These are phyloP conservation scores for Tulasnella calospora DNA, from an alignment of 768 basidiomycete genomes.

Conservation along the genomic window DNA sequence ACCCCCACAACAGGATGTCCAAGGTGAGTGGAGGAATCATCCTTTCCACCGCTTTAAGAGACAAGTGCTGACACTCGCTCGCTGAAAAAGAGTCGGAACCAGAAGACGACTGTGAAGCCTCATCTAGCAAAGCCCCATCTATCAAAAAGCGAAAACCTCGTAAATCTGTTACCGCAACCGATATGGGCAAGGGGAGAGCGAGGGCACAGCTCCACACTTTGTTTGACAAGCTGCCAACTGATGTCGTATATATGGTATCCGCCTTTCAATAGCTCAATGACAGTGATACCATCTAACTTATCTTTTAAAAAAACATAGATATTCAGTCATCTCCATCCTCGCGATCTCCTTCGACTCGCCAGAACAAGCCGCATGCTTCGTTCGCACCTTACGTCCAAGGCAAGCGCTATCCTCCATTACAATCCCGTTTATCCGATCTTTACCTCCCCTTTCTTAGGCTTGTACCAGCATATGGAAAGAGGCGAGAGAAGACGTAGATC, in stretches of 20 bases:
- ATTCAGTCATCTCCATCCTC: neutral
- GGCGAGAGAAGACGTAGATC: neutral
- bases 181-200: neutral
- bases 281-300: neutral
- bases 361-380: neutral
- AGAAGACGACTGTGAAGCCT: neutral
- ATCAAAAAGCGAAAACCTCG: neutral
- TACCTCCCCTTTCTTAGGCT: neutral
- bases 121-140: too few relatives aligned
- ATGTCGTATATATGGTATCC: neutral
- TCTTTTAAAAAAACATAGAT: neutral
- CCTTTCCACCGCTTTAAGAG: neutral
- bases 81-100: neutral
- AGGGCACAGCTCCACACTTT: neutral
- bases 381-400: neutral
- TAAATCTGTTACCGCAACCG: neutral
- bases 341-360: neutral
- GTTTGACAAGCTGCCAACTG: neutral
- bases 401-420: neutral
- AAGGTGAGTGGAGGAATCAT: neutral
- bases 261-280: neutral
- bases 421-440: too few relatives aligned
- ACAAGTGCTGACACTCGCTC: neutral
- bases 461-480: neutral
- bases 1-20: neutral